Evolutionary conservation across 352 stramenopile species (phyloP).

Genomic region (Globisporangium yorkense): DNA sequence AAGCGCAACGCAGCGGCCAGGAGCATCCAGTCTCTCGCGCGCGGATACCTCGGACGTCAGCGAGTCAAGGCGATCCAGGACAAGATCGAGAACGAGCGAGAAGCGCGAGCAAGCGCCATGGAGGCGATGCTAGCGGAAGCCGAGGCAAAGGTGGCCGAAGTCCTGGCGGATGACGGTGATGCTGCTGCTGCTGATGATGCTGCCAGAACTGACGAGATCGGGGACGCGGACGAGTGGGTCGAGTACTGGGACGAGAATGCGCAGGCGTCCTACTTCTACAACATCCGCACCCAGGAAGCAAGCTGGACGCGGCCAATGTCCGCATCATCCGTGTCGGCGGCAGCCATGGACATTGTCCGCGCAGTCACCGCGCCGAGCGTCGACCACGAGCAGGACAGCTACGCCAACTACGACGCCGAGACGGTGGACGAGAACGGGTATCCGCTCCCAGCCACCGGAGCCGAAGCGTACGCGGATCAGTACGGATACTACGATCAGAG

Average conservation of each 20-base stretch:
- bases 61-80: constrained; percentile 46
- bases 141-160: constrained; percentile 50
- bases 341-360: constrained; percentile 30
- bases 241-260: constrained; percentile 90
- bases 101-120: constrained; percentile 45
- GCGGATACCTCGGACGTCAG: constrained; percentile 53
- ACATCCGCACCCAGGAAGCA: constrained; percentile 82
- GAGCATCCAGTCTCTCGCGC: constrained; percentile 46
- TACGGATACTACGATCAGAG: constrained; percentile 80
- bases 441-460: background rate
- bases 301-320: constrained; percentile 72
- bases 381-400: constrained; percentile 38
- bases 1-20: constrained; percentile 41
- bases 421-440: constrained; percentile 1
- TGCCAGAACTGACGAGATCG: background rate
- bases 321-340: constrained; percentile 20
- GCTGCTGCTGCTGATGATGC: constrained; percentile 2
- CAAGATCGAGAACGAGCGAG: constrained; percentile 61
- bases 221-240: constrained; percentile 64
- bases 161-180: constrained; percentile 13
- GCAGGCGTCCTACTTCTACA: constrained; percentile 88
- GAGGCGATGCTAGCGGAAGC: constrained; percentile 53
- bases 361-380: constrained; percentile 21
- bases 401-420: constrained; percentile 23
- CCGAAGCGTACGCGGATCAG: constrained; percentile 53